phyloP scores from a whole-genome alignment of 352 stramenopile species.

The Achlya hypogyna region DNA sequence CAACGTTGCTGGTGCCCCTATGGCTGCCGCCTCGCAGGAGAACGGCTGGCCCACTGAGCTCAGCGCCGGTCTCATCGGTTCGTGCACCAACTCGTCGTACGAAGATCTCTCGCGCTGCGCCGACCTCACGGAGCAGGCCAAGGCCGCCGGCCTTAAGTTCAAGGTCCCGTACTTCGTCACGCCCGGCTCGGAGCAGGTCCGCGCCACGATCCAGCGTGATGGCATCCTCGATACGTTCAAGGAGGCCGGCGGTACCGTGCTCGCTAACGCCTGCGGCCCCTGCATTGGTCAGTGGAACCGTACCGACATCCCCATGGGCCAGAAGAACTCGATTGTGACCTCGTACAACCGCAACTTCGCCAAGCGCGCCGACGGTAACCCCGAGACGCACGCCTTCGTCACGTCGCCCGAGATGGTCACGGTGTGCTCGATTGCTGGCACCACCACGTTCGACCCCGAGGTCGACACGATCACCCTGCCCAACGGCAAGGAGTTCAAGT shows the following conservation, averaged over 20 bases:
- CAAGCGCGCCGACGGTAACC: slow-evolving; percentile 92
- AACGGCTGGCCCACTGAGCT: slow-evolving; percentile 87
- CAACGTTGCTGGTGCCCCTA: slow-evolving; percentile 62
- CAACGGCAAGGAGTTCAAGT: slow-evolving; percentile 86
- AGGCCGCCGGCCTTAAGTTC: slow-evolving; percentile 79
- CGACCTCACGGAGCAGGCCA: slow-evolving; percentile 81
- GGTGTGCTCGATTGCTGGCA: slow-evolving; percentile 81
- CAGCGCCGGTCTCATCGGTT: slow-evolving; percentile 88
- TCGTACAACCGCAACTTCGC: slow-evolving; percentile 95
- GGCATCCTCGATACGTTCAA: slow-evolving; percentile 87
- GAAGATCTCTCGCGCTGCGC: slow-evolving; percentile 90
- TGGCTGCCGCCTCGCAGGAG: slow-evolving; percentile 62
- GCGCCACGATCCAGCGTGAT: slow-evolving; percentile 86
- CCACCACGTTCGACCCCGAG: slow-evolving; percentile 85
- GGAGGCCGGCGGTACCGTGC: slow-evolving; percentile 76
- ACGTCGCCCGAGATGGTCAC: slow-evolving; percentile 89
- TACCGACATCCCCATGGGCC: slow-evolving; percentile 72
- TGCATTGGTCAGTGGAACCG: slow-evolving; percentile 95
- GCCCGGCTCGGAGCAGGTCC: slow-evolving; percentile 88
- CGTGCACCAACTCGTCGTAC: slow-evolving; percentile 93
- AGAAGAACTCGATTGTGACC: slow-evolving; percentile 92
- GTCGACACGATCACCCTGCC: slow-evolving; percentile 83
- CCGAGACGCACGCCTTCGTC: slow-evolving; percentile 88
- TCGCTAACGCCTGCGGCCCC: slow-evolving; percentile 89
- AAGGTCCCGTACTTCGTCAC: slow-evolving; percentile 90